Conservation (phyloP, 2,329 filamentous ascomycete species). For the Cordyceps cicadae region DNA sequence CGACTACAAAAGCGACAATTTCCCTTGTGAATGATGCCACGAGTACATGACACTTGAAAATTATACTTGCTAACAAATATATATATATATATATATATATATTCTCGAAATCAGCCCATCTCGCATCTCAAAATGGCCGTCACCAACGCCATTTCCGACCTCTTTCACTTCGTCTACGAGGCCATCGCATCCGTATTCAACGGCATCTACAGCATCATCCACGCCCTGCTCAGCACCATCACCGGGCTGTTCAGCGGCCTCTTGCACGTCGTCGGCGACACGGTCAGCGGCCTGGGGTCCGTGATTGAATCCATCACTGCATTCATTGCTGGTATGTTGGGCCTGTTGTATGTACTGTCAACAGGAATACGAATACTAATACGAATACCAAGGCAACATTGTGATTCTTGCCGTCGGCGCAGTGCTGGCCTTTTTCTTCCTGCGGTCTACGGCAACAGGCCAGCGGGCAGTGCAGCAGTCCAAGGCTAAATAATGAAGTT, state of each 20-base stretch:
- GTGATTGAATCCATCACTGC: background rate
- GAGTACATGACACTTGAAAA: too few species aligned
- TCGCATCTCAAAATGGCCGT: background rate
- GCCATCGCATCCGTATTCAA: background rate
- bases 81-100: too few species aligned
- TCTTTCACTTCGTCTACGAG: background rate
- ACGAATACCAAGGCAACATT: background rate
- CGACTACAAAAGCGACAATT: too few species aligned
- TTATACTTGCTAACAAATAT: too few species aligned
- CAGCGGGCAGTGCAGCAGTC: background rate
- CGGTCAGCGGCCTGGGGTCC: background rate
- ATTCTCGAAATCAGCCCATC: too few species aligned
- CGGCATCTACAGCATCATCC: background rate
- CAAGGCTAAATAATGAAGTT: background rate
- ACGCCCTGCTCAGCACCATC: background rate
- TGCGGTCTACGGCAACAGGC: constrained; percentile 1
- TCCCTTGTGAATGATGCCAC: too few species aligned
- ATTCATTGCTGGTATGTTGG: background rate
- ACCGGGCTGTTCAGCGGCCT: background rate
- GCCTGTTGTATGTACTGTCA: too few species aligned
- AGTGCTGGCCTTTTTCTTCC: background rate
- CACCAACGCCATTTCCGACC: constrained; percentile 1
- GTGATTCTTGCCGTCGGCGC: background rate
- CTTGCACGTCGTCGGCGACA: background rate
- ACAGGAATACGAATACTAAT: background rate